Conservation (phyloP, 805 yeast genomes). For the Alloascoidea africana region DNA sequence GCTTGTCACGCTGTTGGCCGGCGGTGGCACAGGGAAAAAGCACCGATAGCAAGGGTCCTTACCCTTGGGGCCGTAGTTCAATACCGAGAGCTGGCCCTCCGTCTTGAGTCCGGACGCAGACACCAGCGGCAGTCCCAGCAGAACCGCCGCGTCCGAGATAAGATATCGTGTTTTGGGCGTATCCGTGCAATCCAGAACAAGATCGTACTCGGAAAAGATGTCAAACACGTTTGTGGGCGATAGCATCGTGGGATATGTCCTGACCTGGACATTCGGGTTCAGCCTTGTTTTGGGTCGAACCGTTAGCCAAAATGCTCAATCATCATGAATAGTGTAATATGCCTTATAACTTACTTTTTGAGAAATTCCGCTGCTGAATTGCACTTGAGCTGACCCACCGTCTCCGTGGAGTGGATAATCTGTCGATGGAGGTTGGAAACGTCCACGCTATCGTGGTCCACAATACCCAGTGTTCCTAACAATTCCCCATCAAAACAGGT, state of each 20-base stretch:
- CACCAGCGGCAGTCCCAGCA: constrained; percentile 53
- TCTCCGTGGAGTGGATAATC: constrained; percentile 53
- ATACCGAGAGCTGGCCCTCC: constrained; percentile 77
- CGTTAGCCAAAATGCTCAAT: no score
- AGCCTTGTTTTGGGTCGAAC: no score
- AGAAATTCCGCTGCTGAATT: constrained; percentile 58
- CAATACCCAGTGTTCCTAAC: constrained; percentile 46
- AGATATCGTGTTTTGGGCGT: constrained; percentile 79
- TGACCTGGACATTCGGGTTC: constrained; percentile 54
- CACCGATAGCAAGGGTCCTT: constrained; percentile 91
- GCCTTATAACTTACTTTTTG: constrained; percentile 11
- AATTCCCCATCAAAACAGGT: neutral
- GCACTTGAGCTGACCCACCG: constrained; percentile 59
- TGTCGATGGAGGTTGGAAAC: constrained; percentile 81
- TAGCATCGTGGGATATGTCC: constrained; percentile 36
- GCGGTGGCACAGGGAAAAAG: constrained; percentile 82
- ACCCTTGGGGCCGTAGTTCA: constrained; percentile 43
- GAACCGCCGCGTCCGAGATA: constrained; percentile 70
- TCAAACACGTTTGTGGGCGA: constrained; percentile 42
- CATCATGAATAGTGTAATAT: neutral
- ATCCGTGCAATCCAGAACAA: constrained; percentile 88
- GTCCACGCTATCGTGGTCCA: constrained; percentile 80
- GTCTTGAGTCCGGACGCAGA: constrained; percentile 87
- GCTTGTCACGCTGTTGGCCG: constrained; percentile 64
- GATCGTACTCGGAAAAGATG: constrained; percentile 50